A percentile compares a stretch with the other conserved stretches of the same genome.
Conservation (phyloP, 306 rosid genomes). For the Argentina anserina region DNA sequence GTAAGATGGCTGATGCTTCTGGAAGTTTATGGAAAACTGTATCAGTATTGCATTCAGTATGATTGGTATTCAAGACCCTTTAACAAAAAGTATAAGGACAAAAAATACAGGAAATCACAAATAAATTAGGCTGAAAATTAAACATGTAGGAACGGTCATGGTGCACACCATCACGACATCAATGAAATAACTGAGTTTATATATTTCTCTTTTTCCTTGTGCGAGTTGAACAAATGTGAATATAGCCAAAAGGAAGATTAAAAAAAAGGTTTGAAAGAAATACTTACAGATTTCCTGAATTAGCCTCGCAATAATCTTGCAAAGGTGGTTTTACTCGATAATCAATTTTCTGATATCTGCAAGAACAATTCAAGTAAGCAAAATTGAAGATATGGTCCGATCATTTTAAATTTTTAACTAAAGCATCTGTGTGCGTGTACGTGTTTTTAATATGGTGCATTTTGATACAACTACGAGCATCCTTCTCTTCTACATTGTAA, state of each 20-base stretch:
- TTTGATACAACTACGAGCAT: neutral
- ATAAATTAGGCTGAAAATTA: no score
- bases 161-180: neutral
- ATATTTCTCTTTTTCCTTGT: neutral
- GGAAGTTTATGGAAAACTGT: neutral
- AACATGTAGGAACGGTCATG: neutral
- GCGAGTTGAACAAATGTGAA: constrained; percentile 13
- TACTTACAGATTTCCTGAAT: constrained; percentile 59
- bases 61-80: constrained; percentile 1
- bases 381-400: constrained; percentile 6
- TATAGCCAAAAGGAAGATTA: neutral
- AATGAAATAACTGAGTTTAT: neutral
- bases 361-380: constrained; percentile 20
- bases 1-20: neutral
- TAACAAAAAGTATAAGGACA: neutral
- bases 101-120: neutral
- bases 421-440: no score
- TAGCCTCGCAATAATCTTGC: constrained; percentile 64
- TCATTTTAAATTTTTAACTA: no score
- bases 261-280: constrained; percentile 6
- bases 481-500: neutral
- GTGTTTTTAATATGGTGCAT: neutral
- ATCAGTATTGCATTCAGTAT: neutral
- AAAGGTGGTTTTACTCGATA: constrained; percentile 73
- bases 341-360: constrained; percentile 84